Evolutionary conservation across 805 yeast species (phyloP), one percentile per base, ranked within the genome.

Genomic region (Candida endomychidarum): DNA sequence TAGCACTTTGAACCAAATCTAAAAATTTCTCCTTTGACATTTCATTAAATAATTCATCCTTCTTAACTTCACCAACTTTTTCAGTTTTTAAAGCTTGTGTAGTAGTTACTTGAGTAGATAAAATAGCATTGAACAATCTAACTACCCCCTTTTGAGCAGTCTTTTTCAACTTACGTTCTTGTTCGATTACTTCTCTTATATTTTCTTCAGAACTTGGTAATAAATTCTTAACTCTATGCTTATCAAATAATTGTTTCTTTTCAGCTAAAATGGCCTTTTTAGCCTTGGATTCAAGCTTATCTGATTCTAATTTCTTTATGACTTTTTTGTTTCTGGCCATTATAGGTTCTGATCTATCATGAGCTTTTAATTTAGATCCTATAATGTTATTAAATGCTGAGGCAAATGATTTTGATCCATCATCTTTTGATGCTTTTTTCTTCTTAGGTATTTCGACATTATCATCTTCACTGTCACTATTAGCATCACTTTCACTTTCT

Each of bases 61-160:
- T 75, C 67, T 57, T 79, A 51, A 63, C 58, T 37, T 60, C 68
- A 36, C 74, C 78, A 18, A 61, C 65, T 40, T 54, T 65, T 15
- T 72, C 80, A 10, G 65, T 65, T n/a, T 60, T 52, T 2, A 78
- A 60, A 46, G 77, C 83, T 38, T 68, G 67, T 19, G 61, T 67
- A 2, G 88, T 77, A 43, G 68, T 72, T 9, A 77, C 75, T 61
- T 88, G 97, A 0, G 95, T 83, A 21, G 85, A 74, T 56, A 86
- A 72, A 18, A 88, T 80, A 2, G 95, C 96, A 56, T 86, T 91
- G 67, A 83, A 88, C 49, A 86, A 74, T 57, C 81, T 77, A 7
- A 88, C 87, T 10, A 86, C 96, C 65, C 96, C 96, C 49, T 82
- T 72, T 63, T 87, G 95, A 0, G 96, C 98, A 17, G 80, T 74